Base-by-base conservation (phyloP, 1,284 basidiomycete species). In the Agaricales sp. region DNA sequence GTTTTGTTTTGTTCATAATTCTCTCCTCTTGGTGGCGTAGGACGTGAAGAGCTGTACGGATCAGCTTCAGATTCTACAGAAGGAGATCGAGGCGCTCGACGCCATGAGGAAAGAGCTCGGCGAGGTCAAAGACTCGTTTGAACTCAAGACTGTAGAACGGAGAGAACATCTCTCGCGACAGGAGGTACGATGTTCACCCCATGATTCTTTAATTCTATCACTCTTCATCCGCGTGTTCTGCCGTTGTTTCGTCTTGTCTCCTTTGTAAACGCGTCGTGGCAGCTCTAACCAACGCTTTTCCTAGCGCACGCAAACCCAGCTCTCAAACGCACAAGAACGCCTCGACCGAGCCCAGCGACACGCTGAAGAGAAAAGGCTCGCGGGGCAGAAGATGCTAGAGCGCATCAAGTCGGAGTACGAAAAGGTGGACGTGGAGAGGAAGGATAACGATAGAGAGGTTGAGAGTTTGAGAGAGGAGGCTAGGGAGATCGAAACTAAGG, bases 281-380 rank as follows among this genome's bases (percentile, higher is more conserved):
- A n/a, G n/a, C n/a, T n/a, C n/a, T n/a, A n/a, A 26, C 3, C n/a
- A 26, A 19, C 18, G 37, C 45, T 22, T 20, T 26, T 45, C 43
- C 13, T 54, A 92, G 85, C 84, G 88, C 48, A 75, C 87, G 16
- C 70, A 78, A 54, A 80, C 82, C 53, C 89, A 91, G 60, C 67
- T 87, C 6, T 64, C 71, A 4, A 88, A 91, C 58, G 88, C 89
- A 2, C 73, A 78, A 43, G 82, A 88, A 54, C 90, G 87, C 60
- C 70, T 89, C 6, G 78, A 81, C 49, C 77, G 86, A 16, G 81
- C 84, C 1, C 78, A 86, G 58, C 73, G 76, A 54, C 82, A 87
- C 52, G 80, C 81, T 3, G 79, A 84, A 59, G 87, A 92, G 52
- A 86, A 83, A 61, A 78, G 81, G 47, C 60, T 70, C 14, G 74